Evolutionary conservation across 2,329 filamentous ascomycete species (phyloP), one percentile per base, ranked within the genome.

Genomic region (Tolypocladium tundrense): DNA sequence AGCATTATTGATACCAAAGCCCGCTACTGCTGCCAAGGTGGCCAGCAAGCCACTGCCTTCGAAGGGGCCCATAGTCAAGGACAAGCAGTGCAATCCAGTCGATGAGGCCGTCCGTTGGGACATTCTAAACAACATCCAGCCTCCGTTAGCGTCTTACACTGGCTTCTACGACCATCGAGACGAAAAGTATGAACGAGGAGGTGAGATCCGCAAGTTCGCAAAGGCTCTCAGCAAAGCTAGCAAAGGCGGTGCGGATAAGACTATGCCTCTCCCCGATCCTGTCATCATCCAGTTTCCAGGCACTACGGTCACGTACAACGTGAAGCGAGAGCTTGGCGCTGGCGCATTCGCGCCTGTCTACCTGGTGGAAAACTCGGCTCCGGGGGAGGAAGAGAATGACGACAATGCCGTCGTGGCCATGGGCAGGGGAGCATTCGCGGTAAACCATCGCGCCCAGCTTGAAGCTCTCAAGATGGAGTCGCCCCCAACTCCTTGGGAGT

Each of bases 281-380:
- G 85, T 90, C 0, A 77, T 82, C 4, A 78, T 97, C 27, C 77
- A 83, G 48, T 89, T 97, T 60, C 79, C 83, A 0, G 84, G 84
- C 43, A 79, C 83, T 2, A 75, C 81, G 27, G 79, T 85, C 43
- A 82, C 80, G 48, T 99, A 97, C 71, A 87, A 84, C 1, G 74
- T 97, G 58, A 90, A 88, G 68, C 85, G 87, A 54, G 91, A 97
- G 70, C 84, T 99, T 14, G 94, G 94, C 1, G 90, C 91, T 35
- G 94, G 94, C 10, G 94, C 94, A 1, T 99, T 95, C 72, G 94
- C 93, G 0, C 93, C 94, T 0, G 94, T 99, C 3, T 99, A 97
- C 69, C 83, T 99, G 0, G 87, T 92, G 9, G 90, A 96, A 68
- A 88, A 87, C 65, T 81, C 84, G n/a, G 74, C 75, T 0, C 77